These are phyloP conservation scores for Marchantia paleacea DNA, from an alignment of 225 moss, liverwort and hornwort species.

Conservation along the genomic window DNA sequence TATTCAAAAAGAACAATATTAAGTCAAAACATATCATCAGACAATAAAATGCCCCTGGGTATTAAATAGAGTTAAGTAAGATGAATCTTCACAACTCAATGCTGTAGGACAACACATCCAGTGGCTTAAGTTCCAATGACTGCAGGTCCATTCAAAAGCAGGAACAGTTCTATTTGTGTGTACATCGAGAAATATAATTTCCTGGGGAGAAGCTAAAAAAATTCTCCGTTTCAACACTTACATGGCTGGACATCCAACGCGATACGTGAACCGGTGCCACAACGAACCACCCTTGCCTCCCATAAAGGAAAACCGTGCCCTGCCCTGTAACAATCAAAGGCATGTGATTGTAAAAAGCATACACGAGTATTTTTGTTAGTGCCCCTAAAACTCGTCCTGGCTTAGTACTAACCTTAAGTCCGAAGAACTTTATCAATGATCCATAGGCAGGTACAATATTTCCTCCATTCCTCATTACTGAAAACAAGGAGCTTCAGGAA, in stretches of 20 bases:
- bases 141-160: no score
- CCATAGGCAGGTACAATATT: neutral
- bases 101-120: neutral
- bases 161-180: no score
- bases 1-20: conserved; percentile 17
- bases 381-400: neutral
- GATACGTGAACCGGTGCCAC: conserved; percentile 88
- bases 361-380: neutral
- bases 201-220: neutral
- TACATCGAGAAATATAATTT: no score
- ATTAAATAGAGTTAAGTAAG: neutral
- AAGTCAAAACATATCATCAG: neutral
- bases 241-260: conserved; percentile 32
- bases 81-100: neutral
- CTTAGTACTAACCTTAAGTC: no score
- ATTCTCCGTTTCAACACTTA: conserved; percentile 17
- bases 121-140: neutral
- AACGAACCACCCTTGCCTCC: conserved; percentile 89
- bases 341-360: neutral
- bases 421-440: neutral
- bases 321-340: conserved; percentile 50
- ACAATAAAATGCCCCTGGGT: neutral
- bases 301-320: conserved; percentile 97
- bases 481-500: neutral
- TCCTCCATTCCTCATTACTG: neutral